Evolutionary conservation across 805 yeast species (phyloP), one percentile per base, ranked within the genome.

Genomic region (Candida rishiriensis): DNA sequence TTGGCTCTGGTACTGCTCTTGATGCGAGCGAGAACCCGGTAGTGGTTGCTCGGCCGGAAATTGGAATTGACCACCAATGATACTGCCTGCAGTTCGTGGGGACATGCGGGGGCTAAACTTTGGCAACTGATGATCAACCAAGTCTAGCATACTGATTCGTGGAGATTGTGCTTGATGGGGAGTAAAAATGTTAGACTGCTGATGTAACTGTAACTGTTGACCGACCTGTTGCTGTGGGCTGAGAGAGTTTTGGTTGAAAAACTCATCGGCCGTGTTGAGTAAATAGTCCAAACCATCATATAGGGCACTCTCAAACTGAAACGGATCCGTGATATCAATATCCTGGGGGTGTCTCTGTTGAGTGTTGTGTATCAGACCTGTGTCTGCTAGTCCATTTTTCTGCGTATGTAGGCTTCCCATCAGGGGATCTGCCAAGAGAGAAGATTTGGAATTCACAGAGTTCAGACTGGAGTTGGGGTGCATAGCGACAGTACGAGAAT

Each of bases 261-360:
- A 39, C 34, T 47, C 51, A 37, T 52, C 55, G 15, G 53, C 55
- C 10, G 52, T 48, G 38, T 53, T 57, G 31, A 64, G 44, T 16
- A 63, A 46, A 36, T 62, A 62, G 42, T 63, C 66, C 14, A 62
- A 42, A 2, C 67, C 66, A 26, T 60, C 61, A 38, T 57, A 59
- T 5, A 61, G 47, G 1, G 64, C 66, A 42, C 51, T 49, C 42
- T 64, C 65, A 39, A 63, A 59, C 36, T 57, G 58, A 28, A 52
- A 51, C 6, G 59, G 55, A 38, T 60, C 55, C 3, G 56, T 44
- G 3, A 54, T 50, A 28, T 54, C 60, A 3, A 48, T 34, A 10
- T 47, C 52, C 21, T 37, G 26, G 17, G 29, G 26, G 15, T 18
- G 42, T n/a, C 17, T 12, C n/a, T 8, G 34, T 30, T 21, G 33